These are phyloP conservation scores for Agrocybe pediades DNA, from an alignment of 768 basidiomycete species.

Conservation along the genomic window DNA sequence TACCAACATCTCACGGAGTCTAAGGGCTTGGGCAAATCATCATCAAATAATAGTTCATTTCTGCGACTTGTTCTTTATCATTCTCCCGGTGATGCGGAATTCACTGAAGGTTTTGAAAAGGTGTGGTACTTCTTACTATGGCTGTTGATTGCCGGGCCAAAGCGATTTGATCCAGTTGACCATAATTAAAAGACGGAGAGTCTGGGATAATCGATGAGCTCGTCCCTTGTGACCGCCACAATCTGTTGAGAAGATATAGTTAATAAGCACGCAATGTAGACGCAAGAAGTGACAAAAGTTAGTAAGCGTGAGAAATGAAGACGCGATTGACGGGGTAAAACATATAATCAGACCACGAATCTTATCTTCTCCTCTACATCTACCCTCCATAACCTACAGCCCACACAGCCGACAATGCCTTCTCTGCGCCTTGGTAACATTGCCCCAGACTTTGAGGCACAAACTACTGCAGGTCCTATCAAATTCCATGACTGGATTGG, in stretches of 20 bases:
- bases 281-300: conserved; percentile 33
- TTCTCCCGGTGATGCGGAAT: no score
- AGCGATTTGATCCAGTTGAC: no score
- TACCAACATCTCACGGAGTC: no score
- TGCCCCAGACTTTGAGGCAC: conserved; percentile 90
- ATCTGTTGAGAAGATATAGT: conserved; percentile 4
- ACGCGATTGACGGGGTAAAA: conserved; percentile 42
- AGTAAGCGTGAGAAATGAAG: conserved; percentile 62
- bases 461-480: conserved; percentile 86
- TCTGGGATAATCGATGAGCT: background rate
- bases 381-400: conserved; percentile 6
- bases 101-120: no score
- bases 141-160: no score
- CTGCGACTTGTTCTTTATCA: no score
- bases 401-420: conserved; percentile 32
- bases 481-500: conserved; percentile 94
- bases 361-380: no score
- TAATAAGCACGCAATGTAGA: conserved; percentile 42
- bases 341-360: conserved; percentile 3
- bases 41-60: no score
- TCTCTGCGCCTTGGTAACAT: conserved; percentile 81
- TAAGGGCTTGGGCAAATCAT: no score
- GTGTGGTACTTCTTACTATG: no score
- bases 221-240: conserved; percentile 8
- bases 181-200: no score